These are phyloP conservation scores for Ogataea saltuana DNA, from an alignment of 805 yeast genomes.

Conservation along the genomic window DNA sequence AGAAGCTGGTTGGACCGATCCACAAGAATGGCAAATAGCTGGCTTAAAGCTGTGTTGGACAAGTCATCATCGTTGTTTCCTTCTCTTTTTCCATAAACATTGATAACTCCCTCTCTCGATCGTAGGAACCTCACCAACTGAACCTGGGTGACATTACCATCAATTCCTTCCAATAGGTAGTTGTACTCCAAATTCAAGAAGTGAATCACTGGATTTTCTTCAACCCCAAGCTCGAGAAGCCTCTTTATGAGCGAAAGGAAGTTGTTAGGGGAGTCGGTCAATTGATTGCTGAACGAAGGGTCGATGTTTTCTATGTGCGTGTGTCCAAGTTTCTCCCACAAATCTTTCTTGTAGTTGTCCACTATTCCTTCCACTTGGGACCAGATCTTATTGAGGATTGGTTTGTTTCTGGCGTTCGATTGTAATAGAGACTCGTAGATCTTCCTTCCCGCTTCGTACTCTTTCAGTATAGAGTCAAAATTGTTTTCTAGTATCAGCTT, in stretches of 20 bases:
- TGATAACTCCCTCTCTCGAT: constrained; percentile 42
- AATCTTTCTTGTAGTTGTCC: constrained; percentile 50
- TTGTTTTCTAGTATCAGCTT: constrained; percentile 48
- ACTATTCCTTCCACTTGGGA: constrained; percentile 53
- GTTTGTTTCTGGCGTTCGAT: constrained; percentile 18
- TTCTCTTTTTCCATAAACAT: constrained; percentile 31
- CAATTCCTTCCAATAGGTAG: constrained; percentile 40
- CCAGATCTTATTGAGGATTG: constrained; percentile 55
- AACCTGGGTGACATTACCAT: constrained; percentile 42
- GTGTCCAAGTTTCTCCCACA: constrained; percentile 51
- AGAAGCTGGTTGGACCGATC: constrained; percentile 30
- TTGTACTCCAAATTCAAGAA: constrained; percentile 58
- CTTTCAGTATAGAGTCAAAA: constrained; percentile 56
- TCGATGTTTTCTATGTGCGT: constrained; percentile 34
- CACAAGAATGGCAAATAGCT: constrained; percentile 25
- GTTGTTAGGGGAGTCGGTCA: constrained; percentile 17
- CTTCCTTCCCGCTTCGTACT: constrained; percentile 51
- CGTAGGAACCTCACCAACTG: constrained; percentile 41
- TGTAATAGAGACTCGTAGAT: constrained; percentile 15
- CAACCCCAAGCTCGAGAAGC: constrained; percentile 62
- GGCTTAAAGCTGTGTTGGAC: constrained; percentile 30
- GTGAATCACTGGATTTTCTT: constrained; percentile 59
- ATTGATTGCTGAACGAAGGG: constrained; percentile 18
- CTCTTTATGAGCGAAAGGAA: constrained; percentile 50
- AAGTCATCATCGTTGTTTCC: constrained; percentile 18